Conservation (phyloP, 129 eudicot genomes). For the Mikania micrantha region DNA sequence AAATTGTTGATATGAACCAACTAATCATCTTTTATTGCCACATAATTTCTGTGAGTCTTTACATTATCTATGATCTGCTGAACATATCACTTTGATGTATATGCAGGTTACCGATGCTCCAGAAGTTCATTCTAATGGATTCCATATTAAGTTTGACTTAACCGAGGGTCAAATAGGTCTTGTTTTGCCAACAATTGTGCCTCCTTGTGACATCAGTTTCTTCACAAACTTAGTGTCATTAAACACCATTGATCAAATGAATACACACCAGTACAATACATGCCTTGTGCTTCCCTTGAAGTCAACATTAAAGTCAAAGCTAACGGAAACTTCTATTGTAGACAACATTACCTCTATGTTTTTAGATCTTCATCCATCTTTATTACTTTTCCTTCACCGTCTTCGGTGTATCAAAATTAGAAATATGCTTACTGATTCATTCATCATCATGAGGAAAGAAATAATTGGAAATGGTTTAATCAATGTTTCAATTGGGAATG, state of each 20-base stretch:
- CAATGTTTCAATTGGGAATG: slow-evolving; percentile 57
- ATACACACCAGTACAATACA: slow-evolving; percentile 54
- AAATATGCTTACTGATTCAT: slow-evolving; percentile 50
- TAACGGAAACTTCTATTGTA: slow-evolving; percentile 32
- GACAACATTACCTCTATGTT: slow-evolving; percentile 69
- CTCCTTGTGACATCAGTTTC: slow-evolving; percentile 64
- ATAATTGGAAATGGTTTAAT: slow-evolving; percentile 57
- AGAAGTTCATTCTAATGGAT: slow-evolving; percentile 94
- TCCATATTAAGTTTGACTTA: slow-evolving; percentile 89
- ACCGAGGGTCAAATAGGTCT: slow-evolving; percentile 87
- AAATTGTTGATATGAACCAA: background rate
- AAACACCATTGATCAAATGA: slow-evolving; percentile 26
- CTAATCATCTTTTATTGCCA: background rate
- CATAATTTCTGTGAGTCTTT: background rate
- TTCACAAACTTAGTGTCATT: slow-evolving; percentile 36
- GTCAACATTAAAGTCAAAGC: slow-evolving; percentile 55
- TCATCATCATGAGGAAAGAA: slow-evolving; percentile 64
- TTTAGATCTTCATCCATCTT: slow-evolving; percentile 88
- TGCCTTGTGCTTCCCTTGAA: slow-evolving; percentile 88
- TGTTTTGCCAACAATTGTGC: slow-evolving; percentile 75
- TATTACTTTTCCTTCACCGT: slow-evolving; percentile 86
- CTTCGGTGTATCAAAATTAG: slow-evolving; percentile 67
- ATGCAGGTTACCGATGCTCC: slow-evolving; percentile 96
- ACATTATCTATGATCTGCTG: background rate
- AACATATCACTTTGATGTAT: slow-evolving; percentile 5